These are phyloP conservation scores for Alliaria petiolata DNA, from an alignment of 345 rosid species.

Conservation along the genomic window DNA sequence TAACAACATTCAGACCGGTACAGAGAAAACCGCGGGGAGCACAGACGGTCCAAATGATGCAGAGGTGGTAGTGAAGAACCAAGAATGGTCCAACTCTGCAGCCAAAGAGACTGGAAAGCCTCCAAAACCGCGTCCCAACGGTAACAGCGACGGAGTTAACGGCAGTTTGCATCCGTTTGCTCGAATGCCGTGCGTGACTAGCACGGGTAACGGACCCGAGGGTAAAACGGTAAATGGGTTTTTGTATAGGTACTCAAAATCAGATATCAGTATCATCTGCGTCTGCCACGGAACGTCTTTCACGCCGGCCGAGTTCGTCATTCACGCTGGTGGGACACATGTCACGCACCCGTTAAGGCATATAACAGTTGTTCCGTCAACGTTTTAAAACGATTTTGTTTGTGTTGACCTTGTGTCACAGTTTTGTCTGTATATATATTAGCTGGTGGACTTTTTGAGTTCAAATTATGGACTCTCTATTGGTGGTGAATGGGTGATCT, in stretches of 20 bases:
- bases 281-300: constrained; percentile 70
- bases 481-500: neutral
- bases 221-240: constrained; percentile 75
- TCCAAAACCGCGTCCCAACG: constrained; percentile 37
- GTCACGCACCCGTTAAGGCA: constrained; percentile 52
- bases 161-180: constrained; percentile 18
- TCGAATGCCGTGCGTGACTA: constrained; percentile 63
- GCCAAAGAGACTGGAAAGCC: constrained; percentile 30
- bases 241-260: constrained; percentile 44
- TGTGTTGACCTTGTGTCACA: neutral
- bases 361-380: constrained; percentile 50
- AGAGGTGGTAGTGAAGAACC: neutral
- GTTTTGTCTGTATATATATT: neutral
- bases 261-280: constrained; percentile 59
- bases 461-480: constrained; percentile 7
- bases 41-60: neutral
- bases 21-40: neutral
- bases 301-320: constrained; percentile 68
- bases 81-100: neutral
- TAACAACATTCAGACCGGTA: neutral
- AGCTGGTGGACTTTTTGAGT: neutral
- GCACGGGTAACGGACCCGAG: constrained; percentile 61
- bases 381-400: constrained; percentile 4
- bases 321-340: constrained; percentile 61
- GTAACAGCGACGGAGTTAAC: neutral